Base-by-base conservation (phyloP, 208 protist species). In the Leptomonas pyrrhocoris region DNA sequence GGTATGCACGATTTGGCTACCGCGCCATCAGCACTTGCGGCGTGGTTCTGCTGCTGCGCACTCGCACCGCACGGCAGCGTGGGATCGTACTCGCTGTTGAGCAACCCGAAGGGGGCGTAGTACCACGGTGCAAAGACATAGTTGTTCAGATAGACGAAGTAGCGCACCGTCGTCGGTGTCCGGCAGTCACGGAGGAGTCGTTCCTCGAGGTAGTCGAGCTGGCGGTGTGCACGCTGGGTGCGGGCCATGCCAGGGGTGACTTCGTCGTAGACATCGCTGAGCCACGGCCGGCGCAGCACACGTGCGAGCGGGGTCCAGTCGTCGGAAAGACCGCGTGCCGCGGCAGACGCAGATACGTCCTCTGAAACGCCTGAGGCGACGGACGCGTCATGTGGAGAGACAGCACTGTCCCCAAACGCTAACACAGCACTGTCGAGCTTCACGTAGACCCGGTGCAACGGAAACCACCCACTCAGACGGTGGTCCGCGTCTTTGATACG, bases 71-170 rank as follows among this genome's bases (percentile, higher is more conserved):
- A 64, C 19, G 74, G 74, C 30, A 79, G 73, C 54, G 83, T 50
- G 0, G 85, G 83, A 76, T 93, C 84, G 73, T 86, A 96, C 43
- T 88, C 85, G 36, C 50, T 74, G 59, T 93, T 45, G 40, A 96
- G 81, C n/a, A 94, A 51, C 21, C 88, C 89, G 56, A 89, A 94
- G 8, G 92, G 92, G 4, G 89, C 77, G 74, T 90, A 94, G 80
- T 94, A 96, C 89, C 92, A 96, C 51, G 88, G 86, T 27, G 83
- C 48, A 61, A 96, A 94, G n/a, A 88, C 63, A 73, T 79, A 94
- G 2, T 25, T 73, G 40, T 86, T 61, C 28, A 92, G 56, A 62
- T 94, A 96, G 25, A 89, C 63, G 61, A 94, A 88, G 67, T 86
- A 89, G 18, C 92, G 92, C 58, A 94, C 77, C 12, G 85, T 88